These are phyloP conservation scores for Xeromyces bisporus DNA, from an alignment of 495 filamentous ascomycete species.

Conservation along the genomic window DNA sequence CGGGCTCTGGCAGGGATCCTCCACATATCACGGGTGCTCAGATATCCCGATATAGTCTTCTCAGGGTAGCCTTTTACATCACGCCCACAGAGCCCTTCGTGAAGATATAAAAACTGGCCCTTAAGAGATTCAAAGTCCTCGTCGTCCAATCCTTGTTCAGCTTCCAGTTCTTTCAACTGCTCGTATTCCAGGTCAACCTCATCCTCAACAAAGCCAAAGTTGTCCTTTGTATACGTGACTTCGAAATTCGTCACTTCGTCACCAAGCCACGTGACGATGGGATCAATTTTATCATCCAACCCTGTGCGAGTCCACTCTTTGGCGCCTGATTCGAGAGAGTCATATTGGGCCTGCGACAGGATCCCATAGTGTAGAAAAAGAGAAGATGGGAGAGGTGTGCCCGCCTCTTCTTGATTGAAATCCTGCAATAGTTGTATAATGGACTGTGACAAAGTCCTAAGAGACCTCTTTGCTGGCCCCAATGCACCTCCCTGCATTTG, in stretches of 20 bases:
- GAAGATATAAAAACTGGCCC: slow-evolving; percentile 30
- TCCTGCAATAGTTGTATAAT: slow-evolving; percentile 33
- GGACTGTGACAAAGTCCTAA: slow-evolving; percentile 26
- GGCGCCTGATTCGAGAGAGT: slow-evolving; percentile 40
- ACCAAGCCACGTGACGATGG: slow-evolving; percentile 48
- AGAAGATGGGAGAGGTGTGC: slow-evolving; percentile 8
- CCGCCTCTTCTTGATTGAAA: slow-evolving; percentile 17
- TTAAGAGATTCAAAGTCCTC: slow-evolving; percentile 39
- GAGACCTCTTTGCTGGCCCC: slow-evolving; percentile 14
- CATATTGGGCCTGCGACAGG: slow-evolving; percentile 41
- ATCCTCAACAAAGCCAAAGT: slow-evolving; percentile 37
- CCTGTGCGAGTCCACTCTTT: slow-evolving; percentile 30
- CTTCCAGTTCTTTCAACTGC: slow-evolving; percentile 46
- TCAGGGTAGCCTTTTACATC: slow-evolving; percentile 1
- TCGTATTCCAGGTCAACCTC: slow-evolving; percentile 51
- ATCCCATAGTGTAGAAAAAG: slow-evolving; percentile 34
- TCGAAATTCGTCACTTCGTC: slow-evolving; percentile 25
- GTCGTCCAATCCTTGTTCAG: slow-evolving; percentile 32
- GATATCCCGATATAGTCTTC: slow-evolving; percentile 4
- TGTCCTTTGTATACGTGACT: slow-evolving; percentile 19
- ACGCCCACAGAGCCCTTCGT: slow-evolving; percentile 29
- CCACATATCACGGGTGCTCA: slow-evolving; percentile 34
- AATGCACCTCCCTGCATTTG: slow-evolving; percentile 17
- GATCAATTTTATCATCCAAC: slow-evolving; percentile 20
- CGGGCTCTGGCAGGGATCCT: slow-evolving; percentile 34